Evolutionary conservation across 345 rosid species (phyloP).

Genomic region (Arabidopsis arenosa): DNA sequence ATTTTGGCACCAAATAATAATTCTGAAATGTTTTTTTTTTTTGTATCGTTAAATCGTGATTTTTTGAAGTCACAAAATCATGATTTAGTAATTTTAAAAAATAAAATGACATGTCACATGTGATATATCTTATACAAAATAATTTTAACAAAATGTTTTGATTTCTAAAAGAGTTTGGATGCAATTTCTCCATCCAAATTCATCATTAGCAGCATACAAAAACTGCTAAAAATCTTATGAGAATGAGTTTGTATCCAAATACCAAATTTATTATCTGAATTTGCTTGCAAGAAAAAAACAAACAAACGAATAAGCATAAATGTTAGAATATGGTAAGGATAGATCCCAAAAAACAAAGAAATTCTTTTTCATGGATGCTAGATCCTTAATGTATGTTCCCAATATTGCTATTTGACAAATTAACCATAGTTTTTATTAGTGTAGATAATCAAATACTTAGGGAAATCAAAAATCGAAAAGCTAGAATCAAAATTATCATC

Average conservation of each 20-base stretch:
- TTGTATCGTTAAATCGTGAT: too few relatives aligned
- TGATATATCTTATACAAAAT: not conserved
- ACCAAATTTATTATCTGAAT: not conserved
- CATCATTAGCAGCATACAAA: not conserved
- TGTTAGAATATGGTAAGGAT: not conserved
- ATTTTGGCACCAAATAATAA: too few relatives aligned
- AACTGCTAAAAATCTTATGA: not conserved
- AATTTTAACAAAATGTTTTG: not conserved
- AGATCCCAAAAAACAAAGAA: not conserved
- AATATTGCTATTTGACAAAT: not conserved
- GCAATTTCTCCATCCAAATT: not conserved
- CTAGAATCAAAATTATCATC: not conserved
- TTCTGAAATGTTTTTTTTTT: too few relatives aligned
- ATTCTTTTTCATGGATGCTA: not conserved
- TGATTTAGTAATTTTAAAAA: too few relatives aligned
- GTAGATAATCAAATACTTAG: not conserved
- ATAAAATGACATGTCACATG: too few relatives aligned
- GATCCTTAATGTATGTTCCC: not conserved
- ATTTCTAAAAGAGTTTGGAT: not conserved
- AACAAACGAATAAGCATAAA: not conserved
- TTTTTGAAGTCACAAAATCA: too few relatives aligned
- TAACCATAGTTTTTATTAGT: not conserved
- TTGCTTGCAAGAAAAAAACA: not conserved
- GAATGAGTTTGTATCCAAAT: not conserved
- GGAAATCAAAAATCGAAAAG: not conserved